Percentiles rank a stretch among this genome's conserved stretches.
Evolutionary conservation across 1,284 basidiomycete genomes (phyloP).

Genomic region (Naganishia cerealis): DNA sequence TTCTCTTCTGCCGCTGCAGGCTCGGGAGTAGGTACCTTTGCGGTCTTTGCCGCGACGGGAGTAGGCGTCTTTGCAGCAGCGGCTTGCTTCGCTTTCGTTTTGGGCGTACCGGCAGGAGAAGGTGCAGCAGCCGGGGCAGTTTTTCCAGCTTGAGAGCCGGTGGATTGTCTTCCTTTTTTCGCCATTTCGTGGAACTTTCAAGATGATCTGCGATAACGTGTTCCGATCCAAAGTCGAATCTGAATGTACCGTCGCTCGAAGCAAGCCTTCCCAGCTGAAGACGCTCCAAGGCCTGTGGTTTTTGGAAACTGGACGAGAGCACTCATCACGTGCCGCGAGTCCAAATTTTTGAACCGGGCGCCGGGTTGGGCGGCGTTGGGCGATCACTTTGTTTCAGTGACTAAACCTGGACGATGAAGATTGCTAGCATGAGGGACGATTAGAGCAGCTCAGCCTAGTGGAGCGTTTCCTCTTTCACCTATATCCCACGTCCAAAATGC

Average conservation of each 20-base stretch:
- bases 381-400: constrained; percentile 10
- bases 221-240: too few relatives aligned
- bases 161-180: constrained; percentile 57
- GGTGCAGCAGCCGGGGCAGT: constrained; percentile 45
- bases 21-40: constrained; percentile 20
- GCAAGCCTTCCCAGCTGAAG: constrained; percentile 6
- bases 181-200: constrained; percentile 46
- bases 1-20: constrained; percentile 32
- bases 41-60: constrained; percentile 3
- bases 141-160: constrained; percentile 44
- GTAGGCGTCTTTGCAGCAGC: constrained; percentile 4
- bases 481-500: constrained; percentile 15
- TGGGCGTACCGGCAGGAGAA: constrained; percentile 13
- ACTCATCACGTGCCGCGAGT: constrained; percentile 42
- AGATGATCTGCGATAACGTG: not conserved
- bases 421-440: not conserved
- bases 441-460: too few relatives aligned
- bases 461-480: too few relatives aligned
- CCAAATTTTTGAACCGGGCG: constrained; percentile 24
- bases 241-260: not conserved
- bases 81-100: constrained; percentile 25
- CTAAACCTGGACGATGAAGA: not conserved
- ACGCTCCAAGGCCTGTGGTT: not conserved
- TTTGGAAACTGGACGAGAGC: not conserved
- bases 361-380: constrained; percentile 14